These are phyloP conservation scores for Mediolabrus comicus DNA, from an alignment of 108 stramenopile genomes.

Conservation along the genomic window DNA sequence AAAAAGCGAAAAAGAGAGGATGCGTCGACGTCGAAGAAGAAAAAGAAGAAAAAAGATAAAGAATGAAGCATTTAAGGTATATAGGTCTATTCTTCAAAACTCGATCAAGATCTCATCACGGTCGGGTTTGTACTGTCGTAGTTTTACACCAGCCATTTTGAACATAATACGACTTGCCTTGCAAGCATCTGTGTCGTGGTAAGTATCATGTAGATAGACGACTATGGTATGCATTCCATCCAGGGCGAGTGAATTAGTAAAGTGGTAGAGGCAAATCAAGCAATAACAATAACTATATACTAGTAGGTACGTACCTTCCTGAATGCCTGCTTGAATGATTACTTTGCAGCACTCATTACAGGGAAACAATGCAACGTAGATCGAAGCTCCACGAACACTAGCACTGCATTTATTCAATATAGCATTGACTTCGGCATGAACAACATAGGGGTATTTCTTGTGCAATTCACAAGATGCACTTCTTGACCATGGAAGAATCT, in stretches of 20 bases:
- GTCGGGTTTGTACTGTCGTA: slow-evolving; percentile 53
- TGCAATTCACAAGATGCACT: slow-evolving; percentile 51
- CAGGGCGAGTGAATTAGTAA: too few species aligned
- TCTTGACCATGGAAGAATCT: slow-evolving; percentile 90
- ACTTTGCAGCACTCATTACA: slow-evolving; percentile 97
- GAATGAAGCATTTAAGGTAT: slow-evolving; percentile 9
- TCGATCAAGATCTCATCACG: slow-evolving; percentile 24
- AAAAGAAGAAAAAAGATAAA: background rate
- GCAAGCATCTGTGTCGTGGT: slow-evolving; percentile 85
- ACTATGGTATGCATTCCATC: too few species aligned
- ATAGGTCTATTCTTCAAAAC: slow-evolving; percentile 3
- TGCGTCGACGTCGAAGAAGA: background rate
- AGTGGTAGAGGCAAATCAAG: too few species aligned
- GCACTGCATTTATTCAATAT: slow-evolving; percentile 95
- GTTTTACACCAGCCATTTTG: slow-evolving; percentile 79
- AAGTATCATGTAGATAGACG: slow-evolving; percentile 92
- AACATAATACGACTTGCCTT: slow-evolving; percentile 92
- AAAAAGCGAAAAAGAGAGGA: slow-evolving; percentile 23
- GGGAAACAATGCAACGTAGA: slow-evolving; percentile 97
- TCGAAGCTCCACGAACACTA: slow-evolving; percentile 72
- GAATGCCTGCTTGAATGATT: slow-evolving; percentile 95
- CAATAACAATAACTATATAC: too few species aligned
- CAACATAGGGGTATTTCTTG: slow-evolving; percentile 98
- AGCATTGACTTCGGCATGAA: slow-evolving; percentile 98
- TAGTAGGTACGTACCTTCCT: too few species aligned